A percentile compares a stretch with the other conserved stretches of the same genome.
Evolutionary conservation across 805 yeast species (phyloP).

Genomic region (Phaffomyces opuntiae): DNA sequence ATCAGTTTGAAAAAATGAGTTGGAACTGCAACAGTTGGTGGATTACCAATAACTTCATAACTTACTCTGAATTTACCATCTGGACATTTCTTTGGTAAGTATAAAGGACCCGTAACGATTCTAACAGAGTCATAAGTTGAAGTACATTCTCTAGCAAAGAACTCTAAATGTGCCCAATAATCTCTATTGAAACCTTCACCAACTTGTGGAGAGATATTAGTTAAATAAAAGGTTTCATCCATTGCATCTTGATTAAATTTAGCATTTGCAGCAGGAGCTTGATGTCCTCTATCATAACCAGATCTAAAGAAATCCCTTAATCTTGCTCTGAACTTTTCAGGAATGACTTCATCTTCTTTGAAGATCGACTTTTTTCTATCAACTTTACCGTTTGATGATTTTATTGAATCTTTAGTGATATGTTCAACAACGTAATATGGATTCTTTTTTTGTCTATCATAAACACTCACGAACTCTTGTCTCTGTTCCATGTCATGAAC

Average conservation of each 20-base stretch:
- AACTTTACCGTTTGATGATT: conserved; percentile 39
- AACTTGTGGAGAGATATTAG: conserved; percentile 94
- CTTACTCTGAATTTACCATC: conserved; percentile 83
- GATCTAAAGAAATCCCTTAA: conserved; percentile 86
- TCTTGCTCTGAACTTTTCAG: conserved; percentile 65
- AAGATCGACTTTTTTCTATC: conserved; percentile 80
- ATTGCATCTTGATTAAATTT: conserved; percentile 84
- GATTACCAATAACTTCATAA: conserved; percentile 93
- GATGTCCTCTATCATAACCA: conserved; percentile 96
- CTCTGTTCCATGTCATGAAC: conserved; percentile 73
- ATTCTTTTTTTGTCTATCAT: conserved; percentile 75
- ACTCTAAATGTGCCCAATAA: conserved; percentile 96
- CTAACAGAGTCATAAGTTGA: conserved; percentile 67
- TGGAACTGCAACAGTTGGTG: conserved; percentile 95
- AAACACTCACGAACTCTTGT: conserved; percentile 77
- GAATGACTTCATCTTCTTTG: conserved; percentile 80
- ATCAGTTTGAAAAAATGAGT: conserved; percentile 92
- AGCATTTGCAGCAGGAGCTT: conserved; percentile 97
- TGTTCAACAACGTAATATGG: conserved; percentile 90
- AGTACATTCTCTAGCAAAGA: conserved; percentile 76
- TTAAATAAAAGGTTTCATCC: conserved; percentile 87
- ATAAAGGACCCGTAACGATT: conserved; percentile 89
- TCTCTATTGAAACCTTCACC: conserved; percentile 97
- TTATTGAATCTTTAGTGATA: conserved; percentile 65
- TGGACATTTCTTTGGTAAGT: conserved; percentile 62